Conservation (phyloP, 163 green algal species). For the Chlorella variabilis region DNA sequence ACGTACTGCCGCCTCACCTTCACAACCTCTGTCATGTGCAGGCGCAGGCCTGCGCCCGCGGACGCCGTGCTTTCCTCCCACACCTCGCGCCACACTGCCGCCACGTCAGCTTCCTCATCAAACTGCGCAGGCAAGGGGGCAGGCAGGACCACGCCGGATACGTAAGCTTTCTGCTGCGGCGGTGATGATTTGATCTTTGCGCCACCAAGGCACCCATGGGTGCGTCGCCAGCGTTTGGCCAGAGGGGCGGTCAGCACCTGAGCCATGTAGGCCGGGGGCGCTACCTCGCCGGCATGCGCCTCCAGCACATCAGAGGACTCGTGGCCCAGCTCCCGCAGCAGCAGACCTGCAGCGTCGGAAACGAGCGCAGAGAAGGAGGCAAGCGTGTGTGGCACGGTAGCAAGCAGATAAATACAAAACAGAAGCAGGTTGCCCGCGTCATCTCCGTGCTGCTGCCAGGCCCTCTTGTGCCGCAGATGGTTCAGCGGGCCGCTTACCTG, state of each 20-base stretch:
- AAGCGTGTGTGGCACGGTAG: background rate
- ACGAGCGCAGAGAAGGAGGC: background rate
- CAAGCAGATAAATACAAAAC: no score
- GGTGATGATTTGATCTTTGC: no score
- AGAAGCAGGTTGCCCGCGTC: no score
- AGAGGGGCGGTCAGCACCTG: background rate
- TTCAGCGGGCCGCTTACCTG: constrained; percentile 9
- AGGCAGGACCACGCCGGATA: background rate
- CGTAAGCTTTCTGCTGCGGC: background rate
- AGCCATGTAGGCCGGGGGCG: constrained; percentile 39
- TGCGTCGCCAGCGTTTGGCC: background rate
- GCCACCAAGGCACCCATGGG: background rate
- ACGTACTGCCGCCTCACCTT: no score
- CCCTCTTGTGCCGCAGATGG: no score
- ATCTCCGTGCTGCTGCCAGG: no score
- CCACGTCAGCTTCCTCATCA: constrained; percentile 67
- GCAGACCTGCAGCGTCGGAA: constrained; percentile 62
- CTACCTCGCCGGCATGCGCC: constrained; percentile 47
- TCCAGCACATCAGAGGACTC: constrained; percentile 68
- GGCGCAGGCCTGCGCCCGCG: constrained; percentile 63
- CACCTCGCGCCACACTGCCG: constrained; percentile 72
- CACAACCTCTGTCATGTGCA: constrained; percentile 48
- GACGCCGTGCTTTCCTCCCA: constrained; percentile 80
- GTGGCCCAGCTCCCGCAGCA: constrained; percentile 79
- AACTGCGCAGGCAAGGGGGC: background rate